Evolutionary conservation across 257 asterid genomes (phyloP).

Genomic region (Solanum appendiculatum): DNA sequence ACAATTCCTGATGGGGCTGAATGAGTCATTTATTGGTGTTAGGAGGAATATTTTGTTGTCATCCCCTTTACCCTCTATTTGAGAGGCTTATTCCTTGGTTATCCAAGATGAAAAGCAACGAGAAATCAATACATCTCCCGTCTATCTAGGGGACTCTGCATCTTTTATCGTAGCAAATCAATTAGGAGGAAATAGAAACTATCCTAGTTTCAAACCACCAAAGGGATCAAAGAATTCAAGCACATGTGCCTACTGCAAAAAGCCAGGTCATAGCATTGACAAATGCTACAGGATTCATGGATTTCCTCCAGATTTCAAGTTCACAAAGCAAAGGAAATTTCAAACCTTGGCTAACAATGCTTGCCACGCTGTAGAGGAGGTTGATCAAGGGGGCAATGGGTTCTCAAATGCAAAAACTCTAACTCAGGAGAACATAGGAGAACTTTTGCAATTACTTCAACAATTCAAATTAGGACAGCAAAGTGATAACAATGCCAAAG

Average conservation of each 20-base stretch:
- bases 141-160: background rate
- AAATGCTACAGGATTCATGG: background rate
- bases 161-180: background rate
- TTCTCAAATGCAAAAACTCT: background rate
- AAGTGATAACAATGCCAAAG: background rate
- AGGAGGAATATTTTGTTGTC: background rate
- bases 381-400: background rate
- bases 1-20: background rate
- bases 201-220: background rate
- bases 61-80: background rate
- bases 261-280: background rate
- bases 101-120: background rate
- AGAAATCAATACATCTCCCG: background rate
- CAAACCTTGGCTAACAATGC: background rate
- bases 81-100: background rate
- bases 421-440: background rate
- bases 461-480: background rate
- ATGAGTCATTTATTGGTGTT: background rate
- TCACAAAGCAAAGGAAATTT: background rate
- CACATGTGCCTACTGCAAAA: background rate
- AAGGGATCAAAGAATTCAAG: background rate
- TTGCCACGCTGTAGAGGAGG: accelerated
- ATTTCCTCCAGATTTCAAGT: background rate
- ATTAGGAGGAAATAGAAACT: background rate
- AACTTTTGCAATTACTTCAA: background rate